Conservation (phyloP, 2,329 filamentous ascomycete species). For the Xylariaceae sp. region DNA sequence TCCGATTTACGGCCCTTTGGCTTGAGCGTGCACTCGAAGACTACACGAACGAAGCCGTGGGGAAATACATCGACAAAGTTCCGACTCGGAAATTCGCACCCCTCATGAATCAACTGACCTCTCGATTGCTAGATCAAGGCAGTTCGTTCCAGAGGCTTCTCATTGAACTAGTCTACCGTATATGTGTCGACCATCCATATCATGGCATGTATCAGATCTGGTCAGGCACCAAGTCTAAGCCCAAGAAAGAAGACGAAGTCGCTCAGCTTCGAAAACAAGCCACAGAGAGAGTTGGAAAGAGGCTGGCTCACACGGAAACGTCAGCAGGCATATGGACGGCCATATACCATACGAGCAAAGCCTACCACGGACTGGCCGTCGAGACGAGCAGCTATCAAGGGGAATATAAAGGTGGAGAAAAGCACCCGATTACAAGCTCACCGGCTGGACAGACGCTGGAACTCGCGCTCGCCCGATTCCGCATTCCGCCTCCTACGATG, state of each 20-base stretch:
- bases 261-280: slow-evolving; percentile 69
- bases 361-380: slow-evolving; percentile 58
- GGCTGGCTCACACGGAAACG: slow-evolving; percentile 48
- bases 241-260: slow-evolving; percentile 65
- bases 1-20: slow-evolving; percentile 93
- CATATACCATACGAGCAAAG: slow-evolving; percentile 67
- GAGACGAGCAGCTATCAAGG: slow-evolving; percentile 60
- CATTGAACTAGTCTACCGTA: slow-evolving; percentile 66
- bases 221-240: slow-evolving; percentile 66
- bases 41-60: slow-evolving; percentile 71
- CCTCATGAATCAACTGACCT: slow-evolving; percentile 93
- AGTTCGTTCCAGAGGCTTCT: slow-evolving; percentile 72
- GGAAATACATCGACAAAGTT: slow-evolving; percentile 63
- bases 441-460: slow-evolving; percentile 57
- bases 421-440: slow-evolving; percentile 56
- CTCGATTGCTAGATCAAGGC: slow-evolving; percentile 69
- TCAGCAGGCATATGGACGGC: slow-evolving; percentile 59
- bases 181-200: slow-evolving; percentile 89
- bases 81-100: slow-evolving; percentile 88
- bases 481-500: slow-evolving; percentile 84
- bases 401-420: slow-evolving; percentile 63
- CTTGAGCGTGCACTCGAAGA: slow-evolving; percentile 75
- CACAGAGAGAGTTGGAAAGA: slow-evolving; percentile 61
- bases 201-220: slow-evolving; percentile 98
- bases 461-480: slow-evolving; percentile 56